phyloP scores from a whole-genome alignment of 176 grass and related monocot species.

The Themeda triandra region DNA sequence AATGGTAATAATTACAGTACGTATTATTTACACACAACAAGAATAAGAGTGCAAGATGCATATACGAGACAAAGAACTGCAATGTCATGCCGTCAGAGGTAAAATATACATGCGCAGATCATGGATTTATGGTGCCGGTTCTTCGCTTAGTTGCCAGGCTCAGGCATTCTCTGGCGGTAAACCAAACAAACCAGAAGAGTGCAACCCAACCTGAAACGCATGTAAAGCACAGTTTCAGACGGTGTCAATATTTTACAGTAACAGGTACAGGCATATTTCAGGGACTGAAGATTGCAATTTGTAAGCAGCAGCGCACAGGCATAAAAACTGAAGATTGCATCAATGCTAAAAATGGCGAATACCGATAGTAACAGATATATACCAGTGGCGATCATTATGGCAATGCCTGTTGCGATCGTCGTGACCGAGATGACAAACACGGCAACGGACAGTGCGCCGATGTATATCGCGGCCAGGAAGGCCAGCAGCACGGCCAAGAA shows the following conservation, averaged over 20 bases:
- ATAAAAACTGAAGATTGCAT: no score
- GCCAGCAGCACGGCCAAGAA: constrained; percentile 59
- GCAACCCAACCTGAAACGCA: constrained; percentile 62
- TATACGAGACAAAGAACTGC: background rate
- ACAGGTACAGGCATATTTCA: background rate
- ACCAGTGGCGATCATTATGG: constrained; percentile 61
- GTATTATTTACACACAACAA: background rate
- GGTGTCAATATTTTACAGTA: background rate
- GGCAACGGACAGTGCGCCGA: constrained; percentile 47
- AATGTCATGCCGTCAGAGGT: background rate
- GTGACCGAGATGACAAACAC: constrained; percentile 47
- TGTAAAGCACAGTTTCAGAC: background rate
- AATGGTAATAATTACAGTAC: no score
- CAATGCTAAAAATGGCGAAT: background rate
- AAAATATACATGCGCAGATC: background rate
- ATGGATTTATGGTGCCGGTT: constrained; percentile 17
- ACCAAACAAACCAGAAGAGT: constrained; percentile 66
- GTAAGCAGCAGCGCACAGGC: background rate
- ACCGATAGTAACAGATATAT: background rate
- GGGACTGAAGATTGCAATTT: background rate
- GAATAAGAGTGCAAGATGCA: background rate
- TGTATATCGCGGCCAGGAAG: constrained; percentile 47
- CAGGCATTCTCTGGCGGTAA: constrained; percentile 47
- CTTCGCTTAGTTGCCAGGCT: constrained; percentile 41
- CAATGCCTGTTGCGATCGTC: constrained; percentile 45